These are phyloP conservation scores for Lachancea lanzarotensis DNA, from an alignment of 805 yeast species.

Conservation along the genomic window DNA sequence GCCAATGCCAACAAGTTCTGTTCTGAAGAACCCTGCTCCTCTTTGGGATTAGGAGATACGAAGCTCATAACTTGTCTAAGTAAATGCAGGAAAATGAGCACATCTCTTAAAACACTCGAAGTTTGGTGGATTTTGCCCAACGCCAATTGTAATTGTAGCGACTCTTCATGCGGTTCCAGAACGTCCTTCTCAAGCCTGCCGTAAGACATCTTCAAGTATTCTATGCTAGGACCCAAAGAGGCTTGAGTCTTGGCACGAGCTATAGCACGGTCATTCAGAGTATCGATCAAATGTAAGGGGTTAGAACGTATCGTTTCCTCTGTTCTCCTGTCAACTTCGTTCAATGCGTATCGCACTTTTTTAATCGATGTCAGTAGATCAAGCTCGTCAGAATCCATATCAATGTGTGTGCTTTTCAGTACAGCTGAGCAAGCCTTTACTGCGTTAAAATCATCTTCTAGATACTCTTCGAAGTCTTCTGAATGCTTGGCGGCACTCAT, in stretches of 20 bases:
- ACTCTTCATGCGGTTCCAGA: conserved; percentile 25
- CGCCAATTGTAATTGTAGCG: conserved; percentile 26
- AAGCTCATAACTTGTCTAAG: conserved; percentile 14
- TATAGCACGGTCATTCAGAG: conserved; percentile 17
- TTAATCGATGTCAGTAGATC: conserved; percentile 29
- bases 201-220: conserved; percentile 27
- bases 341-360: conserved; percentile 24
- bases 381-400: conserved; percentile 12
- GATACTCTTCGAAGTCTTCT: conserved; percentile 23
- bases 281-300: conserved; percentile 21
- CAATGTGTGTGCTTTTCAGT: conserved; percentile 19
- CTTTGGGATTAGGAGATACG: too few relatives aligned
- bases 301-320: conserved; percentile 19
- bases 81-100: conserved; percentile 25
- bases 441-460: conserved; percentile 19
- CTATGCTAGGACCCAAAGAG: conserved; percentile 21
- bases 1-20: conserved; percentile 19
- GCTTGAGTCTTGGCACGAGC: conserved; percentile 12
- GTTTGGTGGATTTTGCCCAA: conserved; percentile 31
- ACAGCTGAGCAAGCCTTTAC: conserved; percentile 21
- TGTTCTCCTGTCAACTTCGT: conserved; percentile 23
- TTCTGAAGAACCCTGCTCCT: background rate
- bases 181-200: conserved; percentile 28
- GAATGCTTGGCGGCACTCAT: conserved; percentile 4
- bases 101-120: conserved; percentile 26